Base-by-base conservation (phyloP, 2,329 filamentous ascomycete species). In the Gnomoniopsis sp. region DNA sequence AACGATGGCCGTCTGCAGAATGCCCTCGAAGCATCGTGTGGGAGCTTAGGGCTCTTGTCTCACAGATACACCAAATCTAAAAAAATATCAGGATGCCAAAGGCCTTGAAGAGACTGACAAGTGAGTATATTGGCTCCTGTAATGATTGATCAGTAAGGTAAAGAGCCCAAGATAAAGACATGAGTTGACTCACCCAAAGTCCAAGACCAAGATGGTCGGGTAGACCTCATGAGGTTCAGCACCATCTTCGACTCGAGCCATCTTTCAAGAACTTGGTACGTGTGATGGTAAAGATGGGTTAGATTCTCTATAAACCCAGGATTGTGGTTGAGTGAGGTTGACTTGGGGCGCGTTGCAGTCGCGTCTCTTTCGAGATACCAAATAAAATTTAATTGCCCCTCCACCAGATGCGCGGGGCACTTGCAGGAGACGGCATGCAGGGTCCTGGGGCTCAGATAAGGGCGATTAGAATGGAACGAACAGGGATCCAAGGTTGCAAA, bases 131-230 rank as follows among this genome's bases (percentile, higher is more conserved):
- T 62, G 60, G 50, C 60, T 62, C 33, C 60, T 62, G 11, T 50
- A 15, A 50, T 26, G 30, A 30, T 23, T 49, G 2, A 26, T 56
- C 41, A 59, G 53, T 51, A 47, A 43, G 2, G 22, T 15, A 23
- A 30, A 38, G 12, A 3, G 19, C 3, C 1, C 19, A 30, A n/a
- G 15, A 93, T 78, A 72, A 92, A 88, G 44, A 84, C n/a, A n/a
- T 87, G 69, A 87, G 88, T 74, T 90, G 88, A 23, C 83, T 57
- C 54, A 88, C 54, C 76, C 88, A 70, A 90, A 90, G 73, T 90
- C 88, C 66, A 90, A 77, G 64, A 88, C 85, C 64, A 91, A 77
- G 66, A 91, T 88, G 64, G 88, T 90, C 78, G 88, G 58, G 46
- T 58, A 60, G 11, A 57, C 51, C 58, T 60, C 80, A 72, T 55